Evolutionary conservation across 108 stramenopile genomes (phyloP), one percentile per base, ranked within the genome.

Genomic region (Cyclotella atomus): DNA sequence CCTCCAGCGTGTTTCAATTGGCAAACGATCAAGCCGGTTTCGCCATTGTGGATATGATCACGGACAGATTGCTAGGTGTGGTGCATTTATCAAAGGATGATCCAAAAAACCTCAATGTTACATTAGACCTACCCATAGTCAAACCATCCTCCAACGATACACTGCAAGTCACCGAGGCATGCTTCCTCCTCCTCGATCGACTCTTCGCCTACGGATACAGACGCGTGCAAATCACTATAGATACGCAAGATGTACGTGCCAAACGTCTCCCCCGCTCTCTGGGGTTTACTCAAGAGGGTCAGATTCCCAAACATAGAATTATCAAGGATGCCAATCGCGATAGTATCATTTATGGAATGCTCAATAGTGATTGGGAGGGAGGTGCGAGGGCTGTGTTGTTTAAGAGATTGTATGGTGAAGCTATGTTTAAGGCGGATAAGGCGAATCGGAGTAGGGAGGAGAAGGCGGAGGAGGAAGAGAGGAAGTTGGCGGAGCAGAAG

Each of bases 321-420:
- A 79, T 94, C 67, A 94, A 94, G 77, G 88, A 94, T 17, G 73
- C 91, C 14, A 92, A 86, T 75, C 69, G 93, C 32, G 93, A 94
- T 70, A 86, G 86, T 59, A 67, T 81, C 53, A 79, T 92, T n/a
- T 92, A 92, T 52, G 91, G 87, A 2, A 89, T 94, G 87, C 80
- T 94, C 54, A 94, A 94, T 54, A 89, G 84, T 54, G 93, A 94
- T 80, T 94, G 93, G 93, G 85, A 91, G 36, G 88, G 88, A 70
- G 93, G 93, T 29, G 89, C 89, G 5, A 62, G 90, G 33, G 70
- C 69, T 8, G 83, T 84, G 7, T 50, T 94, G 46, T 83, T 79
- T 23, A 79, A 80, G 65, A 91, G 91, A 55, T 68, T 92, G 38
- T 87, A 95, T 66, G 94, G 94, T 34, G 84, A 54, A 19, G 62